Evolutionary conservation across 1,284 basidiomycete species (phyloP).

Genomic region (Rhodotorula glutinis): DNA sequence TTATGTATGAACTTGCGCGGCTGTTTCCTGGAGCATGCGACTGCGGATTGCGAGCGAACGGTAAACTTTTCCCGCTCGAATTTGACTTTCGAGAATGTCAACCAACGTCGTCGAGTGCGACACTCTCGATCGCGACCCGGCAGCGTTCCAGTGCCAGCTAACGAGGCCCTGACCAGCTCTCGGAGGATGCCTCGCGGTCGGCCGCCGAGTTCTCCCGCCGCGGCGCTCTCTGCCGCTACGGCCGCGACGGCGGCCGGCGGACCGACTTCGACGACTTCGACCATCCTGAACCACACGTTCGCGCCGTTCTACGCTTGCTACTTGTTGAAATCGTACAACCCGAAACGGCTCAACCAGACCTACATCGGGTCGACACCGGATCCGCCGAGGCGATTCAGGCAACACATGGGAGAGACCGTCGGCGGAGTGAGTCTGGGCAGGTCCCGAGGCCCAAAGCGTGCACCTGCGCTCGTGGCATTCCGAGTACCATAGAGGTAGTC

Average conservation of each 20-base stretch:
- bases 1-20: no score
- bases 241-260: background rate
- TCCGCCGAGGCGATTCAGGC: constrained; percentile 71
- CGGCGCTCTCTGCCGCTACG: background rate
- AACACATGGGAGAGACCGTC: constrained; percentile 59
- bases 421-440: constrained; percentile 52
- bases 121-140: background rate
- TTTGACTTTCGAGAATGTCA: background rate
- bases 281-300: constrained; percentile 58
- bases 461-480: no score
- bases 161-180: no score
- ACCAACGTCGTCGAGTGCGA: no score
- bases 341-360: constrained; percentile 52
- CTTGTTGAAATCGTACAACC: constrained; percentile 66
- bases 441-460: no score
- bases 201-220: background rate
- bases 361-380: constrained; percentile 58
- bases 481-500: no score
- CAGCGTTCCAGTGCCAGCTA: no score
- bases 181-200: background rate
- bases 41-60: no score
- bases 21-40: no score
- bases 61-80: no score
- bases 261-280: constrained; percentile 41
- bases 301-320: constrained; percentile 86